Evolutionary conservation across 1,284 basidiomycete species (phyloP), one percentile per base, ranked within the genome.

Genomic region (Austropuccinia psidii): DNA sequence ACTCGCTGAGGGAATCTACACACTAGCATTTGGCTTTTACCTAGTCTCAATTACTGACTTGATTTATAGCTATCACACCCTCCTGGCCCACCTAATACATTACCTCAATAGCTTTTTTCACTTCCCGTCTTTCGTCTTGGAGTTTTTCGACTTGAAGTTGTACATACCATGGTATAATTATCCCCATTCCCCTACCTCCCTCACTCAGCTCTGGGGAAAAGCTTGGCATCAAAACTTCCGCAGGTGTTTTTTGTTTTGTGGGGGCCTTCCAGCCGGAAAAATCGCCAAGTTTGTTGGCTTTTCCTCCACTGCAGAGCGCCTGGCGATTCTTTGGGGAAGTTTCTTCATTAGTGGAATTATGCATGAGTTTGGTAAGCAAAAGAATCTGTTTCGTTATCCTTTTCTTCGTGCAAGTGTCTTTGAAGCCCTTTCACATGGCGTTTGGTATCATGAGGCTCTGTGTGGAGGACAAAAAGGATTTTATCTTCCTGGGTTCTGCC

Each of bases 171-270:
- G 55, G 21, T 69, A 55, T 54, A 35, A 58, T 33, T 45, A 8
- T 15, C 68, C 21, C 47, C 43, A 37, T 61, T 61, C 47, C 27
- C 29, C 33, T 37, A 55, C 27, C 35, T 69, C 66, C 0, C 54
- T 70, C n/a, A 33, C 41, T 19, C 29, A 49, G 17, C 35, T 70
- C 15, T 70, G 68, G 68, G 29, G 43, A 7, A 33, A 37, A 21
- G 39, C 21, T 21, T 70, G 68, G 68, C 68, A 70, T 49, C 68
- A 70, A 21, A 49, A 43, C 29, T 61, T 60, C 37, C 37, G 68
- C 17, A 58, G 57, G 41, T 1, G 8, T 37, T 70, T 70, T 47
- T 21, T 70, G 13, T 29, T 70, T 31, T 19, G 17, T 33, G 68
- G 68, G 6, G 57, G 39, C 1, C 9, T 47, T 4, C 68, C 57